Evolutionary conservation across 1,139 yeast genomes (phyloP).

Genomic region (Pichia sp.): DNA sequence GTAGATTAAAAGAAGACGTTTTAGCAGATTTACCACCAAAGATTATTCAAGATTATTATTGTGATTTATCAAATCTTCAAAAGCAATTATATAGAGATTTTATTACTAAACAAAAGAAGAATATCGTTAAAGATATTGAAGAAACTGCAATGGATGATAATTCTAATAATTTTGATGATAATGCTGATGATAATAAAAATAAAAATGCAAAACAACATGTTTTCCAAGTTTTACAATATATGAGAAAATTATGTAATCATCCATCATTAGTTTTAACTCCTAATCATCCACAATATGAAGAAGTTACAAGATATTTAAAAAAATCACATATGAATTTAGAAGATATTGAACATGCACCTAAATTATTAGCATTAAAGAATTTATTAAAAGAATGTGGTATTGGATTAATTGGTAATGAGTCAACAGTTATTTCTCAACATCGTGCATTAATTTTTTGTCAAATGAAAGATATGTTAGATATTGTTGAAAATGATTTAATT

Average conservation of each 20-base stretch:
- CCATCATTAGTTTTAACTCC: slow-evolving; percentile 88
- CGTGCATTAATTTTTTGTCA: slow-evolving; percentile 95
- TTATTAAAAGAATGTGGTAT: slow-evolving; percentile 91
- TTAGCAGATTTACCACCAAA: slow-evolving; percentile 95
- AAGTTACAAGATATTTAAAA: slow-evolving; percentile 55
- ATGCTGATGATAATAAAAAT: slow-evolving; percentile 35
- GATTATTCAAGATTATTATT: slow-evolving; percentile 95
- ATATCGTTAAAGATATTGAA: slow-evolving; percentile 53
- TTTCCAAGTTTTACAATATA: slow-evolving; percentile 94
- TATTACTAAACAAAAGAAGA: slow-evolving; percentile 76
- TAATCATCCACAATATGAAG: slow-evolving; percentile 75
- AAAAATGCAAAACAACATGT: slow-evolving; percentile 74
- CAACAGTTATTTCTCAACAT: slow-evolving; percentile 88
- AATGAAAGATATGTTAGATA: slow-evolving; percentile 94
- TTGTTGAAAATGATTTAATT: slow-evolving; percentile 86
- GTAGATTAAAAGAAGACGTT: slow-evolving; percentile 95
- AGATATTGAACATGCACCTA: slow-evolving; percentile 85
- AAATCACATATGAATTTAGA: slow-evolving; percentile 55
- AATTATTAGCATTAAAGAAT: slow-evolving; percentile 74
- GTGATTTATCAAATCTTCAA: slow-evolving; percentile 90
- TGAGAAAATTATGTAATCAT: slow-evolving; percentile 95
- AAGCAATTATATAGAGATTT: slow-evolving; percentile 83
- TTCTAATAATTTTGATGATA: slow-evolving; percentile 27
- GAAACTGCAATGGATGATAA: slow-evolving; percentile 33
- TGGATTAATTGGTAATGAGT: slow-evolving; percentile 42